Evolutionary conservation across 169 alveolate species (phyloP).

Genomic region (Plasmodium gaboni): DNA sequence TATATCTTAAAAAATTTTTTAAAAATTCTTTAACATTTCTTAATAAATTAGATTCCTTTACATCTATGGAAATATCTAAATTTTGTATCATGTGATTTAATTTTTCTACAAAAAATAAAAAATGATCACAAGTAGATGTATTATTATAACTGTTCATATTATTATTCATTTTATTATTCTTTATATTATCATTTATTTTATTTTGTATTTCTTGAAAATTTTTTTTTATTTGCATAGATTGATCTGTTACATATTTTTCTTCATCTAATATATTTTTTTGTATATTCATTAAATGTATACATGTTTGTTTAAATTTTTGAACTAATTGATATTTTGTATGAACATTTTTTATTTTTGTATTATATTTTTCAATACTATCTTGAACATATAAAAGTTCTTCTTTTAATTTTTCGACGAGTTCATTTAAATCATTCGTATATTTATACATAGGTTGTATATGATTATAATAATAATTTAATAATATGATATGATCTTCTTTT

Average conservation of each 20-base stretch:
- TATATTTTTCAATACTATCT: constrained; percentile 5
- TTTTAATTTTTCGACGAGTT: neutral
- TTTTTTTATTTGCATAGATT: neutral
- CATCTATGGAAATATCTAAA: too few species aligned
- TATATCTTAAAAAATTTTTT: too few species aligned
- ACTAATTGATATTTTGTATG: constrained; percentile 6
- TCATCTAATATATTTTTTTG: constrained; percentile 7
- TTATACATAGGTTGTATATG: constrained; percentile 13
- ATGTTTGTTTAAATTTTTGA: constrained; percentile 1
- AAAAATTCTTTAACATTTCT: too few species aligned
- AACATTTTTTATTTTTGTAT: constrained; percentile 13
- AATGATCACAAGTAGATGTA: too few species aligned
- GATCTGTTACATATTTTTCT: neutral
- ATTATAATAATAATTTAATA: constrained; percentile 8
- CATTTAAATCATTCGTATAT: neutral
- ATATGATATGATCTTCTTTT: constrained; percentile 2
- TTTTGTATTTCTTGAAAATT: neutral
- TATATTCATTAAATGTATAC: constrained; percentile 3
- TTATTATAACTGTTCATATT: neutral
- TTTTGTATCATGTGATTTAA: too few species aligned
- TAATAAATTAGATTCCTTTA: too few species aligned
- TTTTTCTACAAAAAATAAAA: too few species aligned
- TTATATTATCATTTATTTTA: neutral
- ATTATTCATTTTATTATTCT: neutral
- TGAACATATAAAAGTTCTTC: constrained; percentile 15